Base-by-base conservation (phyloP, 2,329 filamentous ascomycete genomes). In the Fusarium abutilonis region DNA sequence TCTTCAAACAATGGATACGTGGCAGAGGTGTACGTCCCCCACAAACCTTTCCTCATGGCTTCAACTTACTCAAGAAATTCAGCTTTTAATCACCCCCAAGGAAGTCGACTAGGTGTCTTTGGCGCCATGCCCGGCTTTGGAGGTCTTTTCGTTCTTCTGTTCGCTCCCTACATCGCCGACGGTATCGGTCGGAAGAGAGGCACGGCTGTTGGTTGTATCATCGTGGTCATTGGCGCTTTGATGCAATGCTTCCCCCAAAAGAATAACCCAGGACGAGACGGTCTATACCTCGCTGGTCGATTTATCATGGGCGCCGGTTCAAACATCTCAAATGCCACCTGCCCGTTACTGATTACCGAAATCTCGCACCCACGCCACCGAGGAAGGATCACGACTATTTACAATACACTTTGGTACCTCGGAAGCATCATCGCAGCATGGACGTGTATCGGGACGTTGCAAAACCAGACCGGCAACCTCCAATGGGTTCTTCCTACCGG, bases 381-480 rank as follows among this genome's bases (percentile, higher is more conserved):
- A 35, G 68, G 66, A 3, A 57, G 38, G 4, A 53, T 70, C 6
- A 70, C 68, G 4, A 68, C 68, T 1, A 50, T 70, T 2, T 70
- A 70, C 7, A 70, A 70, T 21, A 70, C 68, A 0, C 50, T 68
- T 3, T 70, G 66, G 64, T 69, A 70, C 14, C 49, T 70, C 4
- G 68, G 68, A 0, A 64, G 56, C 9, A 68, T 70, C 4, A 54
- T 70, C 1, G 67, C 67, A 0, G 68, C 67, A 0, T 70, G 66
- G 68, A 41, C 44, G 0, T 67, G 66, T 17, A 70, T 69, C 14
- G 67, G 68, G 0, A 70, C 65, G 0, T 7, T 68, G 1, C 11
- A 46, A 3, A 59, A 61, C 14, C 63, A 65, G 19, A 47, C 28
- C 3, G 67, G 67, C 2, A 59, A 46, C 4, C 4, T 66, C 2